Conservation (phyloP, 257 asterid genomes). For the Henckelia pumila region DNA sequence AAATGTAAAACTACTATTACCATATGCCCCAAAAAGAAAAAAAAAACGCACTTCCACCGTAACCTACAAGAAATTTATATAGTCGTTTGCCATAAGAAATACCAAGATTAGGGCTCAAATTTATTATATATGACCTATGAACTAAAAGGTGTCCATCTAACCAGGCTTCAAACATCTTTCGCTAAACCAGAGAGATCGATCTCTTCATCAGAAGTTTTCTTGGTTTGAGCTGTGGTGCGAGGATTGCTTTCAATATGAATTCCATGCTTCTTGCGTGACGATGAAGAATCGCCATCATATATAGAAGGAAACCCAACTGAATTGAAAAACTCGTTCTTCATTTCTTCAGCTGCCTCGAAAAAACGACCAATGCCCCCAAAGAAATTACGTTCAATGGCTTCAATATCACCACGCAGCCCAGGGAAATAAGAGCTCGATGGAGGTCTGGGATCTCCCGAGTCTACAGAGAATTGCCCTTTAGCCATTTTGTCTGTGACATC, state of each 20-base stretch:
- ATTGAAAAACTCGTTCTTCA: constrained; percentile 51
- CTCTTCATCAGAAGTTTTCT: constrained; percentile 44
- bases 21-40: too few relatives aligned
- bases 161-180: constrained; percentile 50
- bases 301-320: constrained; percentile 37
- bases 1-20: too few relatives aligned
- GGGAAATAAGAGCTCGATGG: constrained; percentile 42
- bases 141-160: background rate
- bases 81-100: too few relatives aligned
- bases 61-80: too few relatives aligned
- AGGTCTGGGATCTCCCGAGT: constrained; percentile 33
- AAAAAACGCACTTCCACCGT: too few relatives aligned
- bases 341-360: constrained; percentile 60
- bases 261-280: constrained; percentile 32
- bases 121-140: constrained; percentile 12
- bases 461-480: constrained; percentile 41
- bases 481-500: constrained; percentile 74
- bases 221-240: constrained; percentile 34
- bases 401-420: constrained; percentile 67
- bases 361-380: constrained; percentile 41
- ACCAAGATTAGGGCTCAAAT: background rate
- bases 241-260: constrained; percentile 41
- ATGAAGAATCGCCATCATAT: constrained; percentile 16
- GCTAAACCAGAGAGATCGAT: constrained; percentile 60
- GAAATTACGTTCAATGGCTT: constrained; percentile 60